Base-by-base conservation (phyloP, 2,329 filamentous ascomycete genomes). In the Kalaharituber pfeilii region DNA sequence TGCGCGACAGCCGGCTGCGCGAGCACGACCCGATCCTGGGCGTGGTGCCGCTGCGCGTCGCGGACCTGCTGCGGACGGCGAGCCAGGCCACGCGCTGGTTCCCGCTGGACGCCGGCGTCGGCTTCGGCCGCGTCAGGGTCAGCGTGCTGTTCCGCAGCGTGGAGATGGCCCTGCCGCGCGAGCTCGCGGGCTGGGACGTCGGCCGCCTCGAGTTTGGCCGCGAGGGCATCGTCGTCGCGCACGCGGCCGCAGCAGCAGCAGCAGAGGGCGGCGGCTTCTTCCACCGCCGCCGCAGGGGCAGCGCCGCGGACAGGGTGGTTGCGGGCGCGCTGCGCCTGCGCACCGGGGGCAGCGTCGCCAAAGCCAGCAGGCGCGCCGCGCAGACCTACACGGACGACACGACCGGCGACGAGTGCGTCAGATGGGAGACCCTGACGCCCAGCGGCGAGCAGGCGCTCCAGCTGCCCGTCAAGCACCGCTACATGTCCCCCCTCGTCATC, bases 11-110 rank as follows among this genome's bases (percentile, higher is more conserved):
- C 9, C 80, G 89, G 29, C 85, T 95, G 67, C 77, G 89, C 53
- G 82, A 98, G 69, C 89, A 96, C 63, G 91, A 96, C 61, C 89
- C 91, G 0, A 86, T 98, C 57, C 78, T 96, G 28, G 91, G 91
- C 39, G 84, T 96, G 3, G 84, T 96, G 1, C 86, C 88, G 1
- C 71, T 98, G 56, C 91, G 87, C 66, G 69, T 96, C 0, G 84
- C 85, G 0, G 86, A 95, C 50, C 76, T 95, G n/a, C 73, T 98
- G 22, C 80, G 89, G 63, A 93, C 82, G 0, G 83, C 80, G 60
- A 94, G 86, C 45, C 86, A 96, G 67, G 76, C 81, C 53, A 93
- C 87, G 2, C 75, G 87, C 56, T 95, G 88, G 87, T 96, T 95
- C 66, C 89, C 91, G n/a, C 75, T 98, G 0, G 88, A 94, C 65